phyloP scores from a whole-genome alignment of 176 grass and related monocot species.

The Canna indica region DNA sequence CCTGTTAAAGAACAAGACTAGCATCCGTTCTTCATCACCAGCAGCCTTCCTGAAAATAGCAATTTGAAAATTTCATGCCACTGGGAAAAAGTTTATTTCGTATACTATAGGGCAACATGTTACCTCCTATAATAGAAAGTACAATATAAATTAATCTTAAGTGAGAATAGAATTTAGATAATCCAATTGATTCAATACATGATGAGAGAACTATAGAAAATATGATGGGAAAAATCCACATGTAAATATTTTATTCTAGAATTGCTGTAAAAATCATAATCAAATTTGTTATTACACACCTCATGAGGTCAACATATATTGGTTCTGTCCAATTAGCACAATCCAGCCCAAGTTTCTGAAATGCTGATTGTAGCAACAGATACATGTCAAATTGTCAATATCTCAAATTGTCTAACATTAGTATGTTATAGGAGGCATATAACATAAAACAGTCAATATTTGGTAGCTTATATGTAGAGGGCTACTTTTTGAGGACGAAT shows the following conservation, averaged over 20 bases:
- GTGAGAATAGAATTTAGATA: constrained; percentile 8
- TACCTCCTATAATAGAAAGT: background rate
- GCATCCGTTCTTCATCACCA: constrained; percentile 85
- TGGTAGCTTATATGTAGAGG: background rate
- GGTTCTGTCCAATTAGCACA: constrained; percentile 95
- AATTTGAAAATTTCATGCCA: constrained; percentile 8
- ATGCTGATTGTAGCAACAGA: constrained; percentile 39
- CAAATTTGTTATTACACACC: constrained; percentile 30
- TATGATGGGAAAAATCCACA: background rate
- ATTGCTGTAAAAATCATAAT: background rate
- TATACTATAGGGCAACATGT: background rate
- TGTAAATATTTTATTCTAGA: background rate
- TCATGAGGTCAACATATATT: constrained; percentile 77
- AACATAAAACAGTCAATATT: background rate
- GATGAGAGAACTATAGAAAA: constrained; percentile 2
- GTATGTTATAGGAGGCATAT: background rate
- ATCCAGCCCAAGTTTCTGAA: constrained; percentile 82
- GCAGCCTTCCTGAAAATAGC: constrained; percentile 59
- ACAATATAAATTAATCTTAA: constrained; percentile 9
- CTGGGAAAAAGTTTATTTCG: background rate
- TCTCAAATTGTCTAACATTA: background rate
- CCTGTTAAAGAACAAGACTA: constrained; percentile 81
- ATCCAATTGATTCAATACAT: background rate
- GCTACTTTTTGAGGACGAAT: background rate
- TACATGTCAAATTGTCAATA: constrained; percentile 4